These are phyloP conservation scores for Mycena belliarum DNA, from an alignment of 768 basidiomycete species.

Conservation along the genomic window DNA sequence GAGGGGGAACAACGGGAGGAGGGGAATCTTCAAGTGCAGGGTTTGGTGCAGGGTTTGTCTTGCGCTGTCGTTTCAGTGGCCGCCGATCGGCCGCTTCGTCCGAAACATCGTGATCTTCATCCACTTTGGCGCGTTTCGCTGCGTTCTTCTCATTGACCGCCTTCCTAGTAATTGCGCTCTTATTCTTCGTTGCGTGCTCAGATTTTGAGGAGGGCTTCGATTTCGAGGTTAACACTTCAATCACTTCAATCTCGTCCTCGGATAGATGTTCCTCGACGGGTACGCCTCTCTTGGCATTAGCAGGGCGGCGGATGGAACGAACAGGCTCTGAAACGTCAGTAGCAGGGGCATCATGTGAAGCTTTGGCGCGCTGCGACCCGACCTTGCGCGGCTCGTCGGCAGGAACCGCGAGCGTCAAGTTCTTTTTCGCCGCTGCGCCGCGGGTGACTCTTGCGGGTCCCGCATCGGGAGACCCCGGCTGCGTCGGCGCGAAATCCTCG, in stretches of 20 bases:
- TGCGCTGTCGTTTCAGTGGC: slow-evolving; percentile 15
- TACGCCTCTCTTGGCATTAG: not conserved
- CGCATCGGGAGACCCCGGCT: not conserved
- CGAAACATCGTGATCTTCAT: not conserved
- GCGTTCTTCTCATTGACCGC: not conserved
- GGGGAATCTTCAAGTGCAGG: not conserved
- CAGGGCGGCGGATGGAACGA: slow-evolving; percentile 3
- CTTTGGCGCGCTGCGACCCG: not conserved
- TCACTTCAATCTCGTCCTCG: slow-evolving; percentile 11
- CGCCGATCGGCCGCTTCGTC: not conserved
- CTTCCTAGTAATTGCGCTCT: not conserved
- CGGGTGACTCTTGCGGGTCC: slow-evolving; percentile 13
- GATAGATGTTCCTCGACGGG: not conserved
- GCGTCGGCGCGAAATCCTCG: slow-evolving; percentile 14
- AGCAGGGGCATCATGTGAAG: not conserved
- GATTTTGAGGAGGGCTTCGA: not conserved
- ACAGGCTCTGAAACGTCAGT: not conserved
- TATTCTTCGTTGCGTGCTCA: not conserved
- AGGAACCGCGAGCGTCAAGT: not conserved
- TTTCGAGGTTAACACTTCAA: not conserved
- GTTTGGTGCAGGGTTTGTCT: not conserved
- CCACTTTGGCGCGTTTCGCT: slow-evolving; percentile 5
- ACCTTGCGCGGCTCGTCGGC: not conserved
- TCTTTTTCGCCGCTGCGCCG: slow-evolving; percentile 10
- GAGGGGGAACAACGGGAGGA: not conserved